Conservation (phyloP, 2,329 filamentous ascomycete species). For the Stachybotrys chartarum region DNA sequence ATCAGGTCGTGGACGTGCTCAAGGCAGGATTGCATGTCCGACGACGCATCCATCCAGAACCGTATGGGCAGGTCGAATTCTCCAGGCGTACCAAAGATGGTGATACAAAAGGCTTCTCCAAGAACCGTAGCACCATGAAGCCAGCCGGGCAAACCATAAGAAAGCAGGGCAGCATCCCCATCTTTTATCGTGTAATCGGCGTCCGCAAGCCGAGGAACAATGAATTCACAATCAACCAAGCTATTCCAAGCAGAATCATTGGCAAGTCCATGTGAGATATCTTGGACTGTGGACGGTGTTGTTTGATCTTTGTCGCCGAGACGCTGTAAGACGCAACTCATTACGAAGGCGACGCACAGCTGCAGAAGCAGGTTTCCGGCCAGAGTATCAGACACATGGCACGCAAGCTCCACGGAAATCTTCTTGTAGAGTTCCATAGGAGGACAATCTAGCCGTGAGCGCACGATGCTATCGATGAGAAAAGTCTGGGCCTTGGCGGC, state of each 20-base stretch:
- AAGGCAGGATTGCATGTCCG: background rate
- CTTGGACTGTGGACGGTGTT: background rate
- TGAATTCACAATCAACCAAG: background rate
- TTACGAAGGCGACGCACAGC: background rate
- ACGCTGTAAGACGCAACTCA: background rate
- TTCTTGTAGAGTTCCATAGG: background rate
- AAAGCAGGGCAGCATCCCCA: background rate
- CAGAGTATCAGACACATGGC: background rate
- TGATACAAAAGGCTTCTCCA: background rate
- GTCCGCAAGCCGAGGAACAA: background rate
- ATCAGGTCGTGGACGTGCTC: background rate
- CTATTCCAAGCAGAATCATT: background rate
- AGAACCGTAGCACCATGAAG: background rate
- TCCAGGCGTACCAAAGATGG: background rate
- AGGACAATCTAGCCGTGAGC: background rate
- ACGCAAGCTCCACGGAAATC: background rate
- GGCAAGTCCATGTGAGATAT: background rate
- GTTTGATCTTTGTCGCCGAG: background rate
- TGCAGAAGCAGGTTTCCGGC: background rate
- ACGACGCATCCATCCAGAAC: background rate
- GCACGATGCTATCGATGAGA: background rate
- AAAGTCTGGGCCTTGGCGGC: background rate
- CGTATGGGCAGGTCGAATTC: background rate
- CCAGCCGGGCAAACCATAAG: background rate
- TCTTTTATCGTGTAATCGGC: background rate